Percentiles rank a stretch among this genome's conserved stretches.
Conservation (phyloP, 2,329 filamentous ascomycete genomes). For the Podosphaera xanthii region DNA sequence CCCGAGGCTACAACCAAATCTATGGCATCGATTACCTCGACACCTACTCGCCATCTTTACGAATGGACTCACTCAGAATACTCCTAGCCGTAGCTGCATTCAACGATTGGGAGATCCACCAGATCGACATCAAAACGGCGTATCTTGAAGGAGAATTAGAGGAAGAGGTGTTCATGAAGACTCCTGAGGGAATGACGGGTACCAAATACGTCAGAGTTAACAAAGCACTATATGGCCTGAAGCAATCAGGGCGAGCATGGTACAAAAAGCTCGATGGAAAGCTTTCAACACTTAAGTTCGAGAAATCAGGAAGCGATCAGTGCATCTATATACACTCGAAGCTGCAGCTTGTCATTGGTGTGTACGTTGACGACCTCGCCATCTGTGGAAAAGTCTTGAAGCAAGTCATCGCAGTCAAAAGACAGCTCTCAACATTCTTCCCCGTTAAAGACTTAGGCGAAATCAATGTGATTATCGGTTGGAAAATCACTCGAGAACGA, state of each 20-base stretch:
- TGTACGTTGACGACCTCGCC: not conserved
- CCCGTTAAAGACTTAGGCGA: not conserved
- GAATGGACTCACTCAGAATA: not conserved
- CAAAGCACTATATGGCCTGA: too few relatives aligned
- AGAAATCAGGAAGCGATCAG: too few relatives aligned
- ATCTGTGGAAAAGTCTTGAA: not conserved
- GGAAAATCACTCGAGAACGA: too few relatives aligned
- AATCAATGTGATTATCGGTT: too few relatives aligned
- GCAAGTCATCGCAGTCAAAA: not conserved
- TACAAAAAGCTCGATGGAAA: too few relatives aligned
- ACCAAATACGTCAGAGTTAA: too few relatives aligned
- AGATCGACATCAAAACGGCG: not conserved
- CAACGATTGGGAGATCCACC: not conserved
- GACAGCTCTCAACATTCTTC: not conserved
- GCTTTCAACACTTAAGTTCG: too few relatives aligned
- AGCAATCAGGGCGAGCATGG: too few relatives aligned
- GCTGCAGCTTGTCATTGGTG: not conserved
- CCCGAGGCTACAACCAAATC: too few relatives aligned
- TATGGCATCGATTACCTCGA: too few relatives aligned
- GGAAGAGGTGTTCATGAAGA: not conserved
- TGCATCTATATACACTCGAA: not conserved
- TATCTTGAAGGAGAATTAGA: not conserved
- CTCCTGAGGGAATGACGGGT: not conserved
- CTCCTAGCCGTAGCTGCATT: not conserved
- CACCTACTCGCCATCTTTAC: not conserved